Evolutionary conservation across 192 early-diverging fungal genomes (phyloP).

Genomic region (Backusella luteola): DNA sequence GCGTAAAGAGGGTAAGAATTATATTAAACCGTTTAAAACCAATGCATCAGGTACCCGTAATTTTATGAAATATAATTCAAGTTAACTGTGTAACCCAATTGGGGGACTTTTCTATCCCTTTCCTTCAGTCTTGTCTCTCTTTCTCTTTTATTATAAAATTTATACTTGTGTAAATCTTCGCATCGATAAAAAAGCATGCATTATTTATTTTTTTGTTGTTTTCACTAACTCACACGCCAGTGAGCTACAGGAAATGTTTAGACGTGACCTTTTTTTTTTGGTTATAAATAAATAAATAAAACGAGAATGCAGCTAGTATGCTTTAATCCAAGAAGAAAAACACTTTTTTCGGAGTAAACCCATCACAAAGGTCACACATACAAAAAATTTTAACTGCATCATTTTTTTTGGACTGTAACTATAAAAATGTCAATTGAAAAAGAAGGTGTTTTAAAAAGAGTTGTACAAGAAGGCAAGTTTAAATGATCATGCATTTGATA

Average conservation of each 20-base stretch:
- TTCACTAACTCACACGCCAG: constrained; percentile 4
- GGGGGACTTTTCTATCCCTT: not conserved
- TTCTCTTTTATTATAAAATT: not conserved
- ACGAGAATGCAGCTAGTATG: constrained; percentile 2
- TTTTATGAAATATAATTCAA: not conserved
- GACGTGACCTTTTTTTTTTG: constrained; percentile 5
- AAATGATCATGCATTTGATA: not conserved
- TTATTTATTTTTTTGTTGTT: not conserved
- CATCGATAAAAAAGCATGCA: not conserved
- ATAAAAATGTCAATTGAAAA: constrained; percentile 1
- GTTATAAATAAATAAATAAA: constrained; percentile 3
- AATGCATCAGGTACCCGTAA: not conserved
- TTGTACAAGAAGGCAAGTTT: not conserved
- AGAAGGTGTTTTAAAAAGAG: constrained; percentile 5
- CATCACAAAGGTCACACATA: constrained; percentile 3
- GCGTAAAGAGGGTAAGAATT: not conserved
- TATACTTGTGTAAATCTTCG: not conserved
- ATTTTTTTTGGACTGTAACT: not conserved
- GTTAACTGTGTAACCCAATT: not conserved
- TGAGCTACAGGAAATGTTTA: not conserved
- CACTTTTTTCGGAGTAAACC: constrained; percentile 1
- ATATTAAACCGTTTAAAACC: not conserved
- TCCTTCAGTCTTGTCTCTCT: not conserved
- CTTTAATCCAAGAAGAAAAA: constrained; percentile 5
- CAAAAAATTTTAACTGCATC: constrained; percentile 1